Conservation (phyloP, 2,329 filamentous ascomycete genomes). For the Aspergillus sp. region DNA sequence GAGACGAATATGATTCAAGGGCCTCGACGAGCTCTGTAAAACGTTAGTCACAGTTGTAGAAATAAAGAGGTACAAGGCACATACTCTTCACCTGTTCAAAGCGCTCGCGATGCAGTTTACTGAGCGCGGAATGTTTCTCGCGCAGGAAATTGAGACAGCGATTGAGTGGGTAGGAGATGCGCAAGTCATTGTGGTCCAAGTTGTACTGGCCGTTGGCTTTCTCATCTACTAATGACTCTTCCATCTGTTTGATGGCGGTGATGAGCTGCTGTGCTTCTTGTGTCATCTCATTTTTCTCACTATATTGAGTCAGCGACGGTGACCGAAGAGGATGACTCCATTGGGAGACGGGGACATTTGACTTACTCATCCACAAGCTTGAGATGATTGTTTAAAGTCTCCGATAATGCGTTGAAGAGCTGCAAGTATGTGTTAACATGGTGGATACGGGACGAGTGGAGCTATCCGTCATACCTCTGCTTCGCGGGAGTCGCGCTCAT, state of each 20-base stretch:
- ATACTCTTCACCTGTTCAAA: constrained; percentile 93
- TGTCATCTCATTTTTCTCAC: constrained; percentile 86
- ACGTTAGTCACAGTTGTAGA: constrained; percentile 20
- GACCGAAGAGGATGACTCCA: background rate
- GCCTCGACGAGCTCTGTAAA: constrained; percentile 82
- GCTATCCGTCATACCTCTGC: constrained; percentile 63
- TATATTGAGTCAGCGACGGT: constrained; percentile 21
- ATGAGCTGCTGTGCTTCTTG: constrained; percentile 86
- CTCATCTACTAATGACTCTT: constrained; percentile 77
- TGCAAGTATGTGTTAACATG: constrained; percentile 39
- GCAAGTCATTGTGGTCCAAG: constrained; percentile 63
- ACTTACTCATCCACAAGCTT: constrained; percentile 69
- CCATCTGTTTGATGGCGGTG: constrained; percentile 87
- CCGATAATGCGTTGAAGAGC: constrained; percentile 89
- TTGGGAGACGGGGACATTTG: background rate
- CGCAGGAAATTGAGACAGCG: constrained; percentile 76
- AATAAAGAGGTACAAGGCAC: constrained; percentile 27
- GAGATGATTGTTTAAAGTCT: constrained; percentile 87
- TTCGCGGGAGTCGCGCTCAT: constrained; percentile 88
- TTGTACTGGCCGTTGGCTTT: constrained; percentile 63
- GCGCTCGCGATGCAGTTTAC: constrained; percentile 80
- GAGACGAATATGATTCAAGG: constrained; percentile 92
- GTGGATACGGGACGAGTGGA: too few relatives aligned
- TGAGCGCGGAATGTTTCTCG: constrained; percentile 79
- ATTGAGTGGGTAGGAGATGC: constrained; percentile 78